Base-by-base conservation (phyloP, 164 flowering plant genomes). In the Brasenia schreberi region DNA sequence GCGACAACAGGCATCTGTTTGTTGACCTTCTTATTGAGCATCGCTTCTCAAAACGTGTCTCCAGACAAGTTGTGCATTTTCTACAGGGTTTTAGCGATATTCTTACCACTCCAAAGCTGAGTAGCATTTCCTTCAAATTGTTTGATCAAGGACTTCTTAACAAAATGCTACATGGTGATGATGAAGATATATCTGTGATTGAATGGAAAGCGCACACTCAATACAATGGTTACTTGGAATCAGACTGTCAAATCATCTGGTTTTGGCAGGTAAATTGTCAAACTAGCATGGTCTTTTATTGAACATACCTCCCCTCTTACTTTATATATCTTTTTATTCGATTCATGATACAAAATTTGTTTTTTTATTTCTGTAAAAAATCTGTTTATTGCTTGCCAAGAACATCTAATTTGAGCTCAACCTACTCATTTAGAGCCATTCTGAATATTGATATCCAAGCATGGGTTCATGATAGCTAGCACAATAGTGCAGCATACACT, bases 131-230 rank as follows among this genome's bases (percentile, higher is more conserved):
- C 70, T 93, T 90, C 68, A 71, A 72, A 69, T 81, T 82, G 76
- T 69, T 89, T 79, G 92, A 89, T 63, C 87, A 79, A 42, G 85
- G 84, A 78, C 96, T 89, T 78, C 77, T 89, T 69, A 94, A 93
- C 76, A 71, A 66, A 65, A 84, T 93, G 90, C 81, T 90, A 43
- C 77, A 79, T 77, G 98, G 98, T 61, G 84, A 87, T 72, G 92
- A 81, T 69, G 71, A 65, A 69, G 79, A 77, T 53, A 81, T 93
- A 18, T 79, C 75, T 72, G 80, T 89, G 19, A 81, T 84, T 42
- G 98, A 90, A 73, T 93, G 98, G 98, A 89, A 82, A 75, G 85
- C 84, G 23, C 92, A 93, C 76, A 89, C 98, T 14, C 87, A 84
- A 19, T 93, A 93, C 71, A 75, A 81, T 74, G 96, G 95, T 67